Evolutionary conservation across 106 monocot species (phyloP).

Genomic region (Phalaenopsis aphrodite): DNA sequence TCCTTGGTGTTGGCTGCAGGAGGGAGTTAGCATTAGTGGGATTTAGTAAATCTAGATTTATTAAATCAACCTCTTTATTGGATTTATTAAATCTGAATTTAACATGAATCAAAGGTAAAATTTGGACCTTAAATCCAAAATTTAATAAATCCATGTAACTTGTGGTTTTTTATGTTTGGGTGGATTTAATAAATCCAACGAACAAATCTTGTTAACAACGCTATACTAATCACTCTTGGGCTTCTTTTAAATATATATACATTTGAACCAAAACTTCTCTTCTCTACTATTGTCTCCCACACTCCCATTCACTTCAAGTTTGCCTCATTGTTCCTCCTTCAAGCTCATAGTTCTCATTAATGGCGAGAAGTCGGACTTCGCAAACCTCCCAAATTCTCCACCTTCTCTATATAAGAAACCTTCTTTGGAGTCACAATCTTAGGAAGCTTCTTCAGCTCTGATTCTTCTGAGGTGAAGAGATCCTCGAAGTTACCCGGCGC

Average conservation of each 20-base stretch:
- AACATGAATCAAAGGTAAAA: too few relatives aligned
- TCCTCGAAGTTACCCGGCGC: conserved; percentile 12
- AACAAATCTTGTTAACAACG: too few relatives aligned
- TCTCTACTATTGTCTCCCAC: background rate
- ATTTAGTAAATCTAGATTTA: too few relatives aligned
- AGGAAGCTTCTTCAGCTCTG: conserved; percentile 19
- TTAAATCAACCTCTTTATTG: too few relatives aligned
- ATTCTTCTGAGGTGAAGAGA: conserved; percentile 3
- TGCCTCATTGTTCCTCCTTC: background rate
- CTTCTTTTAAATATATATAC: background rate
- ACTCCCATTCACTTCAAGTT: background rate
- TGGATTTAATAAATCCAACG: too few relatives aligned
- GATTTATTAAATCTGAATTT: too few relatives aligned
- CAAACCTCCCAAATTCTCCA: conserved; percentile 49
- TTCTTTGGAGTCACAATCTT: conserved; percentile 31
- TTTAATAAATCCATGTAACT: too few relatives aligned
- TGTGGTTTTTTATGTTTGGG: too few relatives aligned
- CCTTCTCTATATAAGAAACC: conserved; percentile 49
- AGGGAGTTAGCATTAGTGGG: too few relatives aligned
- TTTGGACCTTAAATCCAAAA: too few relatives aligned
- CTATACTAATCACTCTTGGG: too few relatives aligned
- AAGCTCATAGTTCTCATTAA: background rate
- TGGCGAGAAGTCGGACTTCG: conserved; percentile 40
- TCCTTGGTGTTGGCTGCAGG: too few relatives aligned
- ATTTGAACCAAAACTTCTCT: background rate